These are phyloP conservation scores for Juglanconis juglandina DNA, from an alignment of 2,329 filamentous ascomycete genomes.

Conservation along the genomic window DNA sequence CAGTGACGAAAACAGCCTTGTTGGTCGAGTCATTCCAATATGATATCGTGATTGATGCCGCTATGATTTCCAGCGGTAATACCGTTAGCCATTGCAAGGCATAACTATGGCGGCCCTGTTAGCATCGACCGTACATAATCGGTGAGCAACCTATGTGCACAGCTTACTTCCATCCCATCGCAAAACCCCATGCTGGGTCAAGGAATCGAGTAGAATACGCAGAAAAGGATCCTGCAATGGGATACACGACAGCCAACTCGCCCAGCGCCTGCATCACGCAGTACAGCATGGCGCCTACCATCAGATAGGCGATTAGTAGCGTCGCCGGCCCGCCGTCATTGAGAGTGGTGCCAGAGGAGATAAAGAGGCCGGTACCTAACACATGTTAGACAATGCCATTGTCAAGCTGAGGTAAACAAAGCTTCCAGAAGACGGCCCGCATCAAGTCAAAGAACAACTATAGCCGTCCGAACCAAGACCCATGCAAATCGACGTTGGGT, in stretches of 20 bases:
- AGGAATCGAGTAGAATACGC: constrained; percentile 89
- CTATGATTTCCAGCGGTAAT: constrained; percentile 80
- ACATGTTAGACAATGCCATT: neutral
- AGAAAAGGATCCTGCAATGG: constrained; percentile 87
- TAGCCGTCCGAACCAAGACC: neutral
- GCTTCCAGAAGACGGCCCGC: neutral
- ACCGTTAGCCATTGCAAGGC: constrained; percentile 84
- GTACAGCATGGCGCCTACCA: constrained; percentile 85
- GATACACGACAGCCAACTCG: constrained; percentile 86
- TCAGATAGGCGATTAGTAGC: constrained; percentile 69
- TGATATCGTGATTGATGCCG: constrained; percentile 77
- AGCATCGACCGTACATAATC: neutral
- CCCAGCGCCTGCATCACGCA: constrained; percentile 89
- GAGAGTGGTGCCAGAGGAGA: constrained; percentile 73
- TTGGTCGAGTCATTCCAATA: constrained; percentile 70
- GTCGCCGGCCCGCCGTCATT: constrained; percentile 73
- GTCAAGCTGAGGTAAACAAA: neutral
- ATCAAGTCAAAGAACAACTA: neutral
- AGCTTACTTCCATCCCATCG: constrained; percentile 87
- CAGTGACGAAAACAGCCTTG: constrained; percentile 73
- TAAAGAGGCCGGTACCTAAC: constrained; percentile 78
- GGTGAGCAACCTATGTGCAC: neutral
- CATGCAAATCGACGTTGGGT: neutral
- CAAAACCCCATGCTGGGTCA: constrained; percentile 91
- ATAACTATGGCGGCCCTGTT: constrained; percentile 51